Conservation (phyloP, 1,284 basidiomycete genomes). For the Malassezia equina region DNA sequence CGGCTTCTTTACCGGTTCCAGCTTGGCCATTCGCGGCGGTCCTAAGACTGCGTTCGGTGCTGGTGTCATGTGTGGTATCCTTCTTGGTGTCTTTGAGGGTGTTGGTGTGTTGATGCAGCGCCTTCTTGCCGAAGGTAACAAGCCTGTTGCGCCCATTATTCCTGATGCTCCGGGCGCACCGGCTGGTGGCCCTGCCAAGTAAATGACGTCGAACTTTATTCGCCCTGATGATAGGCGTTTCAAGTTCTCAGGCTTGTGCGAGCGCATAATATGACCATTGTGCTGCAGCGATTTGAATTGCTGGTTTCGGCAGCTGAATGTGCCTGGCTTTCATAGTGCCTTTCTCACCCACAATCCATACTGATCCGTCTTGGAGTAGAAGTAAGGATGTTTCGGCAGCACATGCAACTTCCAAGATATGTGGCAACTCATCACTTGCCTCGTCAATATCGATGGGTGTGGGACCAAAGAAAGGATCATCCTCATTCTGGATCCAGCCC, state of each 20-base stretch:
- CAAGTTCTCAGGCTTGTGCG: background rate
- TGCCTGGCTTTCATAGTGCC: background rate
- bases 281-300: background rate
- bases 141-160: slow-evolving; percentile 36
- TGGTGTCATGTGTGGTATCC: slow-evolving; percentile 88
- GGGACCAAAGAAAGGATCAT: background rate
- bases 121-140: slow-evolving; percentile 68
- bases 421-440: background rate
- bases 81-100: slow-evolving; percentile 73
- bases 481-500: background rate
- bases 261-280: slow-evolving; percentile 7
- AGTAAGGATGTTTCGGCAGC: background rate
- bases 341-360: background rate
- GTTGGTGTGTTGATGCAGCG: slow-evolving; percentile 76
- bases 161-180: slow-evolving; percentile 2
- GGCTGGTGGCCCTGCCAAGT: background rate
- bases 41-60: slow-evolving; percentile 79
- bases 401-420: background rate
- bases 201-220: background rate
- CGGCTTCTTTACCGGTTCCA: slow-evolving; percentile 95
- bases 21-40: slow-evolving; percentile 87
- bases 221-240: background rate
- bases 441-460: background rate
- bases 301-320: background rate
- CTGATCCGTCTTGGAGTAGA: background rate